phyloP scores from a whole-genome alignment of 805 yeast species.

The Komagataella populi region DNA sequence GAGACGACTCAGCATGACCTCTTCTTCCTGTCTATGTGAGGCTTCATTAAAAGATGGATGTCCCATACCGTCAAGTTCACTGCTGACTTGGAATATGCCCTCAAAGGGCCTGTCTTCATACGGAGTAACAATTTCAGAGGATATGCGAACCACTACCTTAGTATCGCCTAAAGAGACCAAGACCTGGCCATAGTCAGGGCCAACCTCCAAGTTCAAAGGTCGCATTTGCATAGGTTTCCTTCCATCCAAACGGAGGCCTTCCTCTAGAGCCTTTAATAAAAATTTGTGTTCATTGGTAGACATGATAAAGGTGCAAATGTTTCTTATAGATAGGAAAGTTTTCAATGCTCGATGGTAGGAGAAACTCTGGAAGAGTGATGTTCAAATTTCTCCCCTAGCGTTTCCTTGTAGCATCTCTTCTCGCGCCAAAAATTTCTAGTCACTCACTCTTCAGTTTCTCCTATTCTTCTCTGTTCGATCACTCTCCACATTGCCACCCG shows the following conservation, averaged over 20 bases:
- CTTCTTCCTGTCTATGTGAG: slow-evolving; percentile 50
- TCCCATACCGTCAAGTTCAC: slow-evolving; percentile 87
- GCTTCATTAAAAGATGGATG: slow-evolving; percentile 72
- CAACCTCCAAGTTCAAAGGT: slow-evolving; percentile 47
- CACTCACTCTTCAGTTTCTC: not conserved
- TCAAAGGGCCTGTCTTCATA: slow-evolving; percentile 89
- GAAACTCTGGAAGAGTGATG: not conserved
- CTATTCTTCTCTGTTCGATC: not conserved
- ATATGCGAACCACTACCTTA: slow-evolving; percentile 52
- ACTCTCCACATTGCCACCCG: not conserved
- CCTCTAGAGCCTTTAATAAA: slow-evolving; percentile 46
- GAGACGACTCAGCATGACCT: slow-evolving; percentile 64
- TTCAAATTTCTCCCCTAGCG: not conserved
- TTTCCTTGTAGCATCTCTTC: not conserved
- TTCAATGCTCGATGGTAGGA: not conserved
- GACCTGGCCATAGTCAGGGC: slow-evolving; percentile 68
- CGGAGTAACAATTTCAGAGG: slow-evolving; percentile 68
- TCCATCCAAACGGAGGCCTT: slow-evolving; percentile 55
- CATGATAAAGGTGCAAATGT: slow-evolving; percentile 24
- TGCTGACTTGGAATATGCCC: slow-evolving; percentile 71
- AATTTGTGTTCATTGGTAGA: slow-evolving; percentile 53
- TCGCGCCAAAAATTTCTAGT: not conserved
- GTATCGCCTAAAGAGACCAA: slow-evolving; percentile 72
- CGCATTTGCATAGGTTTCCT: slow-evolving; percentile 54
- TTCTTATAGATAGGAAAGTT: slow-evolving; percentile 35